phyloP scores from a whole-genome alignment of 2,329 filamentous ascomycete genomes.

The Penicillium sp. region DNA sequence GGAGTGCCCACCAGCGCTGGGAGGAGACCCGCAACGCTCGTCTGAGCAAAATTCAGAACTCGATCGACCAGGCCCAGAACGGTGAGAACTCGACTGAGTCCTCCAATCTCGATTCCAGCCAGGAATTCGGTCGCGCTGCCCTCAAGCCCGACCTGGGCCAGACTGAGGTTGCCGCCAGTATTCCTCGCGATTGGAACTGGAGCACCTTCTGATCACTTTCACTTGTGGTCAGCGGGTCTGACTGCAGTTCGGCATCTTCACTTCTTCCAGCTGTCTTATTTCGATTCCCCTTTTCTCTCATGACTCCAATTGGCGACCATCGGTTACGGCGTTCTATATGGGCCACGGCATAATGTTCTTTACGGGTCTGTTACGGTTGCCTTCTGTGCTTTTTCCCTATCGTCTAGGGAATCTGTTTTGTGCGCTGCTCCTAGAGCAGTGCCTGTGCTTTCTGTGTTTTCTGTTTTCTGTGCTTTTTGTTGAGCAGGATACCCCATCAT shows the following conservation, averaged over 20 bases:
- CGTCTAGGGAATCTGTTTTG: background rate
- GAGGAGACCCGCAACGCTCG: slow-evolving; percentile 46
- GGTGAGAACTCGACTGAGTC: slow-evolving; percentile 19
- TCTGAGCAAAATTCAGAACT: slow-evolving; percentile 48
- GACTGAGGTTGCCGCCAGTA: slow-evolving; percentile 49
- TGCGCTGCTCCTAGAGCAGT: background rate
- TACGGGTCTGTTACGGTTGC: background rate
- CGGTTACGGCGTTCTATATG: slow-evolving; percentile 9
- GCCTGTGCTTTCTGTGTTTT: slow-evolving; percentile 5
- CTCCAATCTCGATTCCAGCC: slow-evolving; percentile 21
- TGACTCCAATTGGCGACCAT: slow-evolving; percentile 15
- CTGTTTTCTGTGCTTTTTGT: slow-evolving; percentile 11
- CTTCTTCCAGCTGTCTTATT: slow-evolving; percentile 3
- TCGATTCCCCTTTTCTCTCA: background rate
- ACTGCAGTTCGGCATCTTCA: slow-evolving; percentile 9
- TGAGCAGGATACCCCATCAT: slow-evolving; percentile 37
- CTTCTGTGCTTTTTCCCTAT: background rate
- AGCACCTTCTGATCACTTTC: slow-evolving; percentile 51
- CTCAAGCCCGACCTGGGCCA: slow-evolving; percentile 24
- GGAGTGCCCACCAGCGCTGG: slow-evolving; percentile 55
- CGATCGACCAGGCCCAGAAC: slow-evolving; percentile 28
- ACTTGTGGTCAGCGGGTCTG: slow-evolving; percentile 16
- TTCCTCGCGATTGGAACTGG: slow-evolving; percentile 58
- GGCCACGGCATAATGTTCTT: slow-evolving; percentile 1
- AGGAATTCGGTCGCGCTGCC: slow-evolving; percentile 19